Percentiles rank a stretch among this genome's conserved stretches.
phyloP scores from a whole-genome alignment of 148 eudicot genomes.

The Chenopodium formosanum region DNA sequence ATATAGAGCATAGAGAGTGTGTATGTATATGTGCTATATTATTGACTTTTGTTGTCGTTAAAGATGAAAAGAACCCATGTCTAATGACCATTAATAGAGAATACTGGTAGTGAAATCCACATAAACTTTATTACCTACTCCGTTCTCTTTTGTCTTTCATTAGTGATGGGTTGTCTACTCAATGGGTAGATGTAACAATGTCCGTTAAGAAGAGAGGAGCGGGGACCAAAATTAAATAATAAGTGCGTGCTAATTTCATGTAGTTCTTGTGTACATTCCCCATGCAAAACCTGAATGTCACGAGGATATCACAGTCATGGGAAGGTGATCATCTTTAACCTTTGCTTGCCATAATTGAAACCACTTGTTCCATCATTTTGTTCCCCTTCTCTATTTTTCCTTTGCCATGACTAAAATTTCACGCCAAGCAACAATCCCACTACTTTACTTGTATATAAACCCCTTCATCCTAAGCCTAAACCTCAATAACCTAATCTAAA shows the following conservation, averaged over 20 bases:
- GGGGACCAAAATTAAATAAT: neutral
- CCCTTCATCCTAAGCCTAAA: slow-evolving; percentile 7
- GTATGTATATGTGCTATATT: too few species aligned
- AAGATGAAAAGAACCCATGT: too few species aligned
- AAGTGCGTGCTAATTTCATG: neutral
- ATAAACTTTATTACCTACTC: too few species aligned
- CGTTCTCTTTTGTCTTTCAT: too few species aligned
- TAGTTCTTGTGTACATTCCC: slow-evolving; percentile 16
- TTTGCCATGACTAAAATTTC: slow-evolving; percentile 42
- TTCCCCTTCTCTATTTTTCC: slow-evolving; percentile 27
- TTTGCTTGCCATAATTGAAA: slow-evolving; percentile 24
- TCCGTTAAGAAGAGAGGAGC: neutral
- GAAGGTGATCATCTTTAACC: slow-evolving; percentile 12
- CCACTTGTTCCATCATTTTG: slow-evolving; percentile 48
- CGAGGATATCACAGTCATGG: slow-evolving; percentile 6
- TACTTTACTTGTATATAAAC: slow-evolving; percentile 35
- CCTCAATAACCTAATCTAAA: neutral
- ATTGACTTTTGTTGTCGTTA: too few species aligned
- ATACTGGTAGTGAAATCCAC: too few species aligned
- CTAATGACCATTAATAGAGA: too few species aligned
- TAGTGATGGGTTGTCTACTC: too few species aligned
- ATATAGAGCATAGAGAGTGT: neutral
- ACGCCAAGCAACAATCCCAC: slow-evolving; percentile 61
- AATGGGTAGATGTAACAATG: too few species aligned
- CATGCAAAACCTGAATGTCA: slow-evolving; percentile 21